These are phyloP conservation scores for Westerdykella aurantiaca DNA, from an alignment of 2,329 filamentous ascomycete genomes.

Conservation along the genomic window DNA sequence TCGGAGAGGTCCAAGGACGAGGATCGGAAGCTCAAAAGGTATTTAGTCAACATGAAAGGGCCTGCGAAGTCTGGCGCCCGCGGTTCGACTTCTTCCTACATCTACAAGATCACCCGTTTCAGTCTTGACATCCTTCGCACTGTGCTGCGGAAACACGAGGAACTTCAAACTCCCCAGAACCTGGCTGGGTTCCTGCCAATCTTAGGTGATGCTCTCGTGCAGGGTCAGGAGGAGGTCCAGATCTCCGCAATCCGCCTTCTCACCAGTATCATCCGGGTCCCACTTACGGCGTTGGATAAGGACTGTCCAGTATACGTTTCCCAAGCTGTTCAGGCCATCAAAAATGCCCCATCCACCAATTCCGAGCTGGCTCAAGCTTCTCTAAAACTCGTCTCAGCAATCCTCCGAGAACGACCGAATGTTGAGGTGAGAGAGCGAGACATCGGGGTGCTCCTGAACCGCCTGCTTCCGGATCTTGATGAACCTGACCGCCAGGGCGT, in stretches of 20 bases:
- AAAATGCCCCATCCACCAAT: conserved; percentile 68
- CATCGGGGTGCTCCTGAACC: conserved; percentile 73
- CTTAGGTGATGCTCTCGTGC: conserved; percentile 78
- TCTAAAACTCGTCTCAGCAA: conserved; percentile 78
- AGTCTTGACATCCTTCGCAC: conserved; percentile 80
- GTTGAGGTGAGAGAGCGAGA: conserved; percentile 74
- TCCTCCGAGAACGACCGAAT: conserved; percentile 74
- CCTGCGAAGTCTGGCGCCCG: conserved; percentile 68
- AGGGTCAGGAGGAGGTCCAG: conserved; percentile 87
- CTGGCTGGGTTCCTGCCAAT: conserved; percentile 81
- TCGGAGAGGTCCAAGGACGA: conserved; percentile 22
- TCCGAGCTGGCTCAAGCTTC: conserved; percentile 82
- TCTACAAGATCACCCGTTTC: conserved; percentile 83
- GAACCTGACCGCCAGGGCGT: conserved; percentile 88
- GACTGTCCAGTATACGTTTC: conserved; percentile 72
- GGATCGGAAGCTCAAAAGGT: conserved; percentile 55
- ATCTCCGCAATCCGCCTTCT: conserved; percentile 82
- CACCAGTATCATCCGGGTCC: conserved; percentile 76
- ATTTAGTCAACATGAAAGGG: conserved; percentile 70
- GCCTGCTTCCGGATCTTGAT: conserved; percentile 81
- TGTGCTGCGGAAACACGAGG: conserved; percentile 79
- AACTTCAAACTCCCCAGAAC: conserved; percentile 71
- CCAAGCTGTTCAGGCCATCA: conserved; percentile 78
- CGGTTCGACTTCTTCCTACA: conserved; percentile 68
- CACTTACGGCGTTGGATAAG: conserved; percentile 63